A percentile compares a stretch with the other conserved stretches of the same genome.
phyloP scores from a whole-genome alignment of 2,329 filamentous ascomycete genomes.

The Trichoderma pleuroti region DNA sequence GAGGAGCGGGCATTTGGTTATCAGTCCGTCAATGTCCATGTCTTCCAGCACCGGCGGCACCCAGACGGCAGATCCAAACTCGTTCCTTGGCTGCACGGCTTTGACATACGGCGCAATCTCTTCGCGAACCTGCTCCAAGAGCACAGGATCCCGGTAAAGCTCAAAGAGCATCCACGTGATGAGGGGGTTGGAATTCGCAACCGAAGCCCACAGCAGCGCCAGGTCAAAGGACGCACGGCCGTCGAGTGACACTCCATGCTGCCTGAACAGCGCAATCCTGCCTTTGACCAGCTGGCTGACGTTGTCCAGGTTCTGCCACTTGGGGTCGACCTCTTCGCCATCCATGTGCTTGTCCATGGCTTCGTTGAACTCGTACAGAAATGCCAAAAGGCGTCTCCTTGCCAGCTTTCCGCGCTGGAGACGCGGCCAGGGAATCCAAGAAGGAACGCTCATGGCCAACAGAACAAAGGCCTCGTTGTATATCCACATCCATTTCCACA shows the following conservation, averaged over 20 bases:
- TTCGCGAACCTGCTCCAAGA: slow-evolving; percentile 37
- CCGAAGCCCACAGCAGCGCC: slow-evolving; percentile 37
- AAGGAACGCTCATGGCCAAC: slow-evolving; percentile 31
- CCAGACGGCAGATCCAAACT: slow-evolving; percentile 37
- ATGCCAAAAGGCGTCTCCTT: slow-evolving; percentile 28
- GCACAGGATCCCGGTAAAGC: slow-evolving; percentile 37
- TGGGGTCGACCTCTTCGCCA: slow-evolving; percentile 31
- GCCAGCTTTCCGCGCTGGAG: slow-evolving; percentile 33
- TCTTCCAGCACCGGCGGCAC: slow-evolving; percentile 33
- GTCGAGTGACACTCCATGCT: slow-evolving; percentile 30
- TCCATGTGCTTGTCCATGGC: slow-evolving; percentile 35
- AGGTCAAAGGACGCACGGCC: slow-evolving; percentile 36
- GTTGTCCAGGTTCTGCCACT: slow-evolving; percentile 38
- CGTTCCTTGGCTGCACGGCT: slow-evolving; percentile 33
- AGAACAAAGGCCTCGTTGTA: slow-evolving; percentile 35
- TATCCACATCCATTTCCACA: slow-evolving; percentile 38
- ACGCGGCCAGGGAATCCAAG: slow-evolving; percentile 33
- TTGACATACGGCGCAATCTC: slow-evolving; percentile 36
- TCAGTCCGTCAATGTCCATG: slow-evolving; percentile 36
- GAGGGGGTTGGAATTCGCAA: slow-evolving; percentile 37
- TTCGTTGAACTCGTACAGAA: slow-evolving; percentile 34
- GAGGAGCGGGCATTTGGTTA: slow-evolving; percentile 37
- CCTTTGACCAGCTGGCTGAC: slow-evolving; percentile 33
- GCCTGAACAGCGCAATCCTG: slow-evolving; percentile 30
- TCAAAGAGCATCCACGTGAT: slow-evolving; percentile 42